Conservation (phyloP, 2,329 filamentous ascomycete genomes). For the Westerdykella ornata region DNA sequence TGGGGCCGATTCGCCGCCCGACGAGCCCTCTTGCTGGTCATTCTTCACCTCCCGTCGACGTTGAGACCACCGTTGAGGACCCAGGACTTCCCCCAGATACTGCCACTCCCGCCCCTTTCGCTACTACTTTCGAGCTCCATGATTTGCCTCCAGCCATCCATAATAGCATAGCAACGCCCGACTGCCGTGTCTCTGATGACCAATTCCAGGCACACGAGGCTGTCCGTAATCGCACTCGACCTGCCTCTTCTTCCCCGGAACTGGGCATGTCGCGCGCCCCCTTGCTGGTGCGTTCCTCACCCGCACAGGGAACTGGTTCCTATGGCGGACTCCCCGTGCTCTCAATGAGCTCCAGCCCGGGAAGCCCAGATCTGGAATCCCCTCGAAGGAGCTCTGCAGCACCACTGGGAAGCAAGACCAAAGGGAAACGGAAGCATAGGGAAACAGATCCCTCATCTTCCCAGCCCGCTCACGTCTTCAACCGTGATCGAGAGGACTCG, state of each 20-base stretch:
- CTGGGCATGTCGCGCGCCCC: constrained; percentile 46
- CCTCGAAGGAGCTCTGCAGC: too few species aligned
- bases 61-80: too few species aligned
- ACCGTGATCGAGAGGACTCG: constrained; percentile 12
- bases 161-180: constrained; percentile 20
- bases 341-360: constrained; percentile 32
- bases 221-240: constrained; percentile 7
- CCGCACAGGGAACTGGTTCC: constrained; percentile 54
- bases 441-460: constrained; percentile 16
- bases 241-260: constrained; percentile 11
- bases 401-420: constrained; percentile 15
- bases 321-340: constrained; percentile 53
- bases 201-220: constrained; percentile 11
- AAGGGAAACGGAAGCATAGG: constrained; percentile 32
- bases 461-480: constrained; percentile 10
- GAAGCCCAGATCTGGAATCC: constrained; percentile 22
- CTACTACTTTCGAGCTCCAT: constrained; percentile 30
- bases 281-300: constrained; percentile 54
- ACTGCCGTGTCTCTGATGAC: constrained; percentile 23
- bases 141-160: constrained; percentile 22
- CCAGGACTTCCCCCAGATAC: neutral
- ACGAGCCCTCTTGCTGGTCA: too few species aligned
- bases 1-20: neutral
- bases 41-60: too few species aligned
- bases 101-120: constrained; percentile 11